Evolutionary conservation across 2,329 filamentous ascomycete genomes (phyloP).

Genomic region (Aspergillus niger): DNA sequence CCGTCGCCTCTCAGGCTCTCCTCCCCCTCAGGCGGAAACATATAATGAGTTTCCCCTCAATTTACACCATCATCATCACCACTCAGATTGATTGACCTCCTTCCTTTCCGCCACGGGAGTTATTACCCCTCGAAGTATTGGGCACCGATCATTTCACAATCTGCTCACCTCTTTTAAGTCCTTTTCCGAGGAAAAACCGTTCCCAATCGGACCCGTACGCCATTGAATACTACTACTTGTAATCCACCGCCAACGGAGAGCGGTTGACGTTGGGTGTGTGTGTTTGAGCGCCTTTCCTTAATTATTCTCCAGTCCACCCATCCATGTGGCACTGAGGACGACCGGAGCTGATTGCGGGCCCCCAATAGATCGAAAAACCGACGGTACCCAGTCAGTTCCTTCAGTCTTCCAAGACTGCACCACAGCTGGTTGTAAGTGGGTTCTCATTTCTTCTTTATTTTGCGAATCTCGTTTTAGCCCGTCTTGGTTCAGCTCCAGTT

Average conservation of each 20-base stretch:
- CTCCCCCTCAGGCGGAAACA: not conserved
- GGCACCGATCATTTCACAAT: constrained; percentile 20
- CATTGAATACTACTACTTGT: not conserved
- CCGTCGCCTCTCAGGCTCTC: not conserved
- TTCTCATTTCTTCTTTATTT: constrained; percentile 13
- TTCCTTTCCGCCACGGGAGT: constrained; percentile 1
- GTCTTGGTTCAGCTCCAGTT: constrained; percentile 8
- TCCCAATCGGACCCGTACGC: constrained; percentile 1
- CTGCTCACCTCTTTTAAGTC: not conserved
- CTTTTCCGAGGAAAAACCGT: constrained; percentile 12
- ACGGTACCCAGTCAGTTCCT: constrained; percentile 5
- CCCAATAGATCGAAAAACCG: not conserved
- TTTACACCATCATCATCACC: not conserved
- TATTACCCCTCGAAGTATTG: constrained; percentile 16
- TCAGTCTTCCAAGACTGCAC: not conserved
- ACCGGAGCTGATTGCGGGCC: constrained; percentile 16
- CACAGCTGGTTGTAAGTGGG: not conserved
- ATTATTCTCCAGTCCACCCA: constrained; percentile 8
- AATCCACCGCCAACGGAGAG: constrained; percentile 2
- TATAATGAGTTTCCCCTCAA: constrained; percentile 1
- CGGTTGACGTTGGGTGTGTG: constrained; percentile 4
- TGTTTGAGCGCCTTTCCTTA: constrained; percentile 3
- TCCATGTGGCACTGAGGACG: constrained; percentile 19
- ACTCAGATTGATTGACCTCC: not conserved
- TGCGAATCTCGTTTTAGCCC: constrained; percentile 14